Conservation (phyloP, 208 protist species). For the Acanthamoeba castellanii region DNA sequence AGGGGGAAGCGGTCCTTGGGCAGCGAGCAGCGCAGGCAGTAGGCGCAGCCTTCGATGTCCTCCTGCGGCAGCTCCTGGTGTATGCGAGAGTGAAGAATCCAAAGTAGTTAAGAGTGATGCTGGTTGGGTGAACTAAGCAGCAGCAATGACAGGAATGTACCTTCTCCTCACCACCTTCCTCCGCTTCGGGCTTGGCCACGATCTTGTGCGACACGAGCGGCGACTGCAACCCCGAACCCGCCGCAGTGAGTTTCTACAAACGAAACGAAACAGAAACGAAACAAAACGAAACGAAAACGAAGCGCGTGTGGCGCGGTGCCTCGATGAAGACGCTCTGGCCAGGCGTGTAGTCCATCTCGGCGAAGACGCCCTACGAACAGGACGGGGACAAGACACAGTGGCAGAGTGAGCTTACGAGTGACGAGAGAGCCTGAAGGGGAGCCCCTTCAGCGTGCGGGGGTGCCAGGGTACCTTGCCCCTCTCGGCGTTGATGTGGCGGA, state of each 20-base stretch:
- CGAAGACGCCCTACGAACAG: background rate
- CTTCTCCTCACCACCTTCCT: background rate
- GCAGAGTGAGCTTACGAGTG: background rate
- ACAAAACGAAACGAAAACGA: background rate
- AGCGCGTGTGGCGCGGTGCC: too few species aligned
- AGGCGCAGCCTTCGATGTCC: slow-evolving; percentile 10
- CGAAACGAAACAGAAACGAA: background rate
- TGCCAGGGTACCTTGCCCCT: background rate
- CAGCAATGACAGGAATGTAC: background rate
- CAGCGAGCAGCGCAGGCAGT: slow-evolving; percentile 1
- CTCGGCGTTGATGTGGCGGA: slow-evolving; percentile 32
- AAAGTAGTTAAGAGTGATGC: background rate
- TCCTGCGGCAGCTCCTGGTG: background rate
- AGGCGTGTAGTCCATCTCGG: slow-evolving; percentile 5
- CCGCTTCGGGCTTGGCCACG: background rate
- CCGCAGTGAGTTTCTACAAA: background rate
- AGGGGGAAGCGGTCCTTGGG: background rate
- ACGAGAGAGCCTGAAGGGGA: too few species aligned
- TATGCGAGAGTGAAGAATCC: background rate
- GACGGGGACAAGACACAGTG: background rate
- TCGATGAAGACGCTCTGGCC: slow-evolving; percentile 43
- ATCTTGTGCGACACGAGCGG: slow-evolving; percentile 48
- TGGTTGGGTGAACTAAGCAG: background rate
- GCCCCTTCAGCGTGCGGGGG: background rate
- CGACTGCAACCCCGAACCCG: background rate